Evolutionary conservation across 768 basidiomycete genomes (phyloP), one percentile per base, ranked within the genome.

Genomic region (Hortiboletus flavorubellus): DNA sequence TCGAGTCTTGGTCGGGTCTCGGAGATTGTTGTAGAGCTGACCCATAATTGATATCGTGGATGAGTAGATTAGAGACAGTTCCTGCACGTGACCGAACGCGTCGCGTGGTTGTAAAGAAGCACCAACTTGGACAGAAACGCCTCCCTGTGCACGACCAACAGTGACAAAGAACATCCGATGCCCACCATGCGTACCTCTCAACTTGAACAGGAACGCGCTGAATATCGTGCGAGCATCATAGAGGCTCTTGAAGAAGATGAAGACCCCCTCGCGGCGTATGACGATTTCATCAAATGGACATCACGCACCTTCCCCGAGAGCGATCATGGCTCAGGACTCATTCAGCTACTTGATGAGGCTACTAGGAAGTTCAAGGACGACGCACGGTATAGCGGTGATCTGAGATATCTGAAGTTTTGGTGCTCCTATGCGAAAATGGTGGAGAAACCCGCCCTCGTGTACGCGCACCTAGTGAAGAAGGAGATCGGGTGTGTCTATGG

Each of bases 391-490:
- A 87, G 84, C 69, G 85, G 84, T 49, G 95, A 98, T 75, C 73
- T 93, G 48, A 82, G 96, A 40, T 97, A 98, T 72, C 78, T 98
- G 46, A 91, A 93, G 68, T 71, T 98, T 18, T 99, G 97, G 97
- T 81, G 86, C 21, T 78, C 89, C 46, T 94, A 96, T 68, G 88
- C 94, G 10, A 83, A 83, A 51, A 81, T 89, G 64, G 82, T 92
- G 51, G 87, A 93, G 63, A 80, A 83, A 62, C 76, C 86, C 4
- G 77, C 80, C 16, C 80, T 80, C 35, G 80, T 85, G 34, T 98
- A 91, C 72, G 81, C 83, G 29, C 86, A 84, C 70, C 72, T 94
- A 49, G 72, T 90, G 60, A 81, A 82, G 51, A 84, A 80, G 56
- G 86, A 85, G 41, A 86, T 94, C 64, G 93, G 91, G 10, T 85